Percentiles rank a stretch among this genome's conserved stretches.
Evolutionary conservation across 164 flowering plant species (phyloP).

Genomic region (Macadamia integrifolia): DNA sequence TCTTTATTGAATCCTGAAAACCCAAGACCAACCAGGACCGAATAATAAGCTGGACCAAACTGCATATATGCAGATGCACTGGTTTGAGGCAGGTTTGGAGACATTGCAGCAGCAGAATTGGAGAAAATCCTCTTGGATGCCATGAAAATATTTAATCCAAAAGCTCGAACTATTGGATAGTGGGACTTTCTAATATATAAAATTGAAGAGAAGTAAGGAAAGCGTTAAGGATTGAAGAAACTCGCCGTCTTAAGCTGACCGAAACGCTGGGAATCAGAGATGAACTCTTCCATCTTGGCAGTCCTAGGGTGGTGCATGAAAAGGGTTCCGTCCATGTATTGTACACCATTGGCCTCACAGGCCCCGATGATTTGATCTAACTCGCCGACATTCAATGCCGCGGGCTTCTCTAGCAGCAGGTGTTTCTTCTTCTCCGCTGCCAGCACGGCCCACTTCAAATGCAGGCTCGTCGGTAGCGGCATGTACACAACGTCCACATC

Average conservation of each 20-base stretch:
- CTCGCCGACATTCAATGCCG: constrained; percentile 22
- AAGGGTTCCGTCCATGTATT: constrained; percentile 40
- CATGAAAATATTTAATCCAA: no score
- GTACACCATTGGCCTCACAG: constrained; percentile 26
- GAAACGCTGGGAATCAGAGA: constrained; percentile 17
- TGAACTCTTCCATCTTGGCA: constrained; percentile 19
- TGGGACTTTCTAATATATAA: no score
- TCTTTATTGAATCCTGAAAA: no score
- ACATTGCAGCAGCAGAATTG: no score
- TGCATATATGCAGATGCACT: no score
- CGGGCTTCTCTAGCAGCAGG: constrained; percentile 35
- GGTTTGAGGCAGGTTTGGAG: no score
- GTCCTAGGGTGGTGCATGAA: constrained; percentile 44
- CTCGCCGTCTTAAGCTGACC: constrained; percentile 23
- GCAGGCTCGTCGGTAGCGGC: constrained; percentile 37
- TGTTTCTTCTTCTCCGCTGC: constrained; percentile 38
- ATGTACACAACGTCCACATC: constrained; percentile 33
- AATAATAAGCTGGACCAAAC: no score
- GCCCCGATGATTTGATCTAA: constrained; percentile 25
- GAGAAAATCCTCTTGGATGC: no score
- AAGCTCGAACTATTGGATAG: no score
- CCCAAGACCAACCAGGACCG: no score
- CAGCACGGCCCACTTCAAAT: constrained; percentile 27
- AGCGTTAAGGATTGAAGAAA: not conserved
- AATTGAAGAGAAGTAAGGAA: no score